phyloP scores from a whole-genome alignment of 257 asterid genomes.

The Eustoma russellianum region DNA sequence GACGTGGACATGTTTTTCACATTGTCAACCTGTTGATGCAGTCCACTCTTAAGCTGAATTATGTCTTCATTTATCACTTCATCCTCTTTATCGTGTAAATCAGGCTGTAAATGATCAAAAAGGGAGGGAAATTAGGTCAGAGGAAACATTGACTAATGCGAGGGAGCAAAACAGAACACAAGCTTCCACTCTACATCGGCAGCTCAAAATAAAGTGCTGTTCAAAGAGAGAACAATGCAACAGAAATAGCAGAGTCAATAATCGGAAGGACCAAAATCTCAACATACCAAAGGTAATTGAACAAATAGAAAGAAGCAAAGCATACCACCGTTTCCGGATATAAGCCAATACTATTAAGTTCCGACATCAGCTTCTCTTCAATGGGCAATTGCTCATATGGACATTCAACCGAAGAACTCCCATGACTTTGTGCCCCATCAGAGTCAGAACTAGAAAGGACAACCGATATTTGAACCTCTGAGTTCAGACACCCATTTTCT shows the following conservation, averaged over 20 bases:
- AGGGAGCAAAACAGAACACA: slow-evolving; percentile 6
- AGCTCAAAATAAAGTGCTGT: background rate
- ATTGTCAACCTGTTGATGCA: slow-evolving; percentile 57
- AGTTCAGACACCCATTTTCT: slow-evolving; percentile 47
- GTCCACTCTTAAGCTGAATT: slow-evolving; percentile 49
- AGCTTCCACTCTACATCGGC: background rate
- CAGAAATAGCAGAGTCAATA: slow-evolving; percentile 6
- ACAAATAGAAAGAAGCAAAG: slow-evolving; percentile 11
- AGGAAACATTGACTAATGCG: background rate
- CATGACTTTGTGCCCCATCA: slow-evolving; percentile 38
- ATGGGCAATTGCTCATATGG: slow-evolving; percentile 63
- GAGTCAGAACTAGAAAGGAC: slow-evolving; percentile 46
- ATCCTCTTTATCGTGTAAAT: slow-evolving; percentile 79
- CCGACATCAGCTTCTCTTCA: slow-evolving; percentile 68
- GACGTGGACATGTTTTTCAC: background rate
- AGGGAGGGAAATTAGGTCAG: slow-evolving; percentile 2
- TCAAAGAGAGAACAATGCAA: background rate
- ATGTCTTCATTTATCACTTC: slow-evolving; percentile 54
- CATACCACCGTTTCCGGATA: slow-evolving; percentile 78
- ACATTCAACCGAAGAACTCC: slow-evolving; percentile 37
- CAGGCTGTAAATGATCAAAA: slow-evolving; percentile 49
- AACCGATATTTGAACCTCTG: slow-evolving; percentile 58
- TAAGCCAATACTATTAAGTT: slow-evolving; percentile 73
- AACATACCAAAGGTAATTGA: slow-evolving; percentile 7
- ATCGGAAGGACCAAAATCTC: background rate